Evolutionary conservation across 345 rosid species (phyloP).

Genomic region (Bruguiera gymnorhiza): DNA sequence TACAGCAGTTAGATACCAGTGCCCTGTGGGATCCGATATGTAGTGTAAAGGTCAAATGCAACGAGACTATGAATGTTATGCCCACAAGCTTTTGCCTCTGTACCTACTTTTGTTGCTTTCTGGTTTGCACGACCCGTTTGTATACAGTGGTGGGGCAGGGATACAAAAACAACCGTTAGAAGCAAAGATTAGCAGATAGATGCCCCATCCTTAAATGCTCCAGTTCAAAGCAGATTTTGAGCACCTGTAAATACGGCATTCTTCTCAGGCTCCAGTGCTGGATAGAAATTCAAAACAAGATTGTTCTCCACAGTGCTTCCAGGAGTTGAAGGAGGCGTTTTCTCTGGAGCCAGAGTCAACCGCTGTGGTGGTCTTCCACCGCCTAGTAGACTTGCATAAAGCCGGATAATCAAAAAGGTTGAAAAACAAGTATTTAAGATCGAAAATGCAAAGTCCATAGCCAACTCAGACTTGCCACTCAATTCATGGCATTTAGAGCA

Average conservation of each 20-base stretch:
- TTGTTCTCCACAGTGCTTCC: constrained; percentile 30
- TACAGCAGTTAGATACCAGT: not conserved
- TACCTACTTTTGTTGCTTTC: constrained; percentile 5
- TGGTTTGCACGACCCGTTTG: constrained; percentile 6
- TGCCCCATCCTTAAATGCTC: not conserved
- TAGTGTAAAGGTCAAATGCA: not conserved
- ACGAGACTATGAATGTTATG: not conserved
- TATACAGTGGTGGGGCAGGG: not conserved
- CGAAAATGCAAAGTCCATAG: not conserved
- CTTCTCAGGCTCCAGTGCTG: constrained; percentile 37
- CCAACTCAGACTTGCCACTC: constrained; percentile 46
- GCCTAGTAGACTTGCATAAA: constrained; percentile 40
- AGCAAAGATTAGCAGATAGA: not conserved
- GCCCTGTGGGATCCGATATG: not conserved
- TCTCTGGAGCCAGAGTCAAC: constrained; percentile 60
- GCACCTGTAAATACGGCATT: not conserved
- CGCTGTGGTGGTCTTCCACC: constrained; percentile 83
- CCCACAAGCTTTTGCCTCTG: not conserved
- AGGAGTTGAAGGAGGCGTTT: constrained; percentile 27
- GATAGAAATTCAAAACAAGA: constrained; percentile 46
- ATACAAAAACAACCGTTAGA: not conserved
- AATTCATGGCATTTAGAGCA: constrained; percentile 60
- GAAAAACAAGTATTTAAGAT: not conserved
- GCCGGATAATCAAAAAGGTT: not conserved
- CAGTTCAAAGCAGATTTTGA: not conserved